Evolutionary conservation across 1,284 basidiomycete species (phyloP), one percentile per base, ranked within the genome.

Genomic region (Irpex sp.): DNA sequence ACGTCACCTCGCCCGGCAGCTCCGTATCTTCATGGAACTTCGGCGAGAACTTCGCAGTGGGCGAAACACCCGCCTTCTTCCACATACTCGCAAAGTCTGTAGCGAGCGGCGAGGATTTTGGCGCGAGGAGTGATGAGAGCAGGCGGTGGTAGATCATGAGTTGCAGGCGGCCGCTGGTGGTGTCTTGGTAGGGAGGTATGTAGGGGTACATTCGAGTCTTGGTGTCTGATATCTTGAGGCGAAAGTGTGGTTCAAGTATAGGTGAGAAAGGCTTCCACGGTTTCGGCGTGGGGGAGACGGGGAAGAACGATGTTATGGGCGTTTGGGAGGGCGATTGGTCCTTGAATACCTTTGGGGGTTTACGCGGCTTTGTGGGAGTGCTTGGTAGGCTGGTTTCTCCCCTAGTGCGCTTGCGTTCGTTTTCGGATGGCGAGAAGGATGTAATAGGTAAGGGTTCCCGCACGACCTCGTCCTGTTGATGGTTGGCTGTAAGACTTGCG

Each of bases 141-240:
- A 96, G 82, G 58, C 87, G 87, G 70, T 88, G 85, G 74, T 96
- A 96, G 36, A 94, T 74, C 92, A 94, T 94, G 4, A 95, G 81
- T 73, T 96, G 93, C 17, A 93, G 76, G n/a, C 84, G 84, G 0
- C 92, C 85, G 0, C 86, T 76, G 13, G 85, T 71, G 0, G 86
- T 82, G 70, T 94, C 91, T 52, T 82, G 81, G 15, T 86, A 79
- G 7, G 77, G 73, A 0, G 93, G 93, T 1, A 94, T 65, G 5
- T 75, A 80, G 0, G 78, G 70, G 0, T 72, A 73, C 5, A 77
- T 78, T 17, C 93, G 83, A 5, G 93, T 93, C 74, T 96, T 96
- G 59, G 87, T 91, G 71, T 96, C 93, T 15, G 86, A 77, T 5
- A 96, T 72, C 63, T 77, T 79, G 0, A 95, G 75, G 36, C 67